Percentiles rank a stretch among this genome's conserved stretches.
These are phyloP conservation scores for Rubia peregrina DNA, from an alignment of 305 asterid species.

Conservation along the genomic window DNA sequence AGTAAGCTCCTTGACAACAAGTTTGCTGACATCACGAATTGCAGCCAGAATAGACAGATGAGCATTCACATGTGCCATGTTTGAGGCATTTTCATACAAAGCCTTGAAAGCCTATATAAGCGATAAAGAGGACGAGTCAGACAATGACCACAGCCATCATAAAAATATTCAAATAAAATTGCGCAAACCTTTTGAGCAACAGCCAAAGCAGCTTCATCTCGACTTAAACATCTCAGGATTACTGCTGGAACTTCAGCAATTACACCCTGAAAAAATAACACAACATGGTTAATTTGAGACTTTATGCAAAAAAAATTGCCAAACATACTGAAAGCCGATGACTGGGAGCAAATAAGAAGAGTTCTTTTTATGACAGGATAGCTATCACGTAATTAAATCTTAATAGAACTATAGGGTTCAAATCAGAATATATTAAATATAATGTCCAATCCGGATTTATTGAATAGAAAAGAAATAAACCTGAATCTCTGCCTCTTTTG, in stretches of 20 bases:
- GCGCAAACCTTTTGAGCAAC: constrained; percentile 82
- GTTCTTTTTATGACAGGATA: not conserved
- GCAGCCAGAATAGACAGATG: constrained; percentile 82
- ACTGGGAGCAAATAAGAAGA: not conserved
- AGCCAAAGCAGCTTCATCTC: constrained; percentile 97
- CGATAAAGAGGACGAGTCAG: constrained; percentile 15
- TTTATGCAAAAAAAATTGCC: not conserved
- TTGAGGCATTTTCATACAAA: constrained; percentile 78
- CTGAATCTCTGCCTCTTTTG: constrained; percentile 78
- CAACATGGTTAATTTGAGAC: too few relatives aligned
- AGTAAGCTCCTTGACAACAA: constrained; percentile 95
- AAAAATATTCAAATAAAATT: constrained; percentile 14
- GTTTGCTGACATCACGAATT: constrained; percentile 97
- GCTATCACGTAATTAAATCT: not conserved
- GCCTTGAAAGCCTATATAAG: constrained; percentile 76
- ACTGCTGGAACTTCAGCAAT: constrained; percentile 92
- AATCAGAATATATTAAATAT: not conserved
- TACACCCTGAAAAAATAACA: constrained; percentile 45
- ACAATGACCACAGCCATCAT: constrained; percentile 11
- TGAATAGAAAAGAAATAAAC: constrained; percentile 24
- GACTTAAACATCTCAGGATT: constrained; percentile 77
- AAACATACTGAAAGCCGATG: not conserved
- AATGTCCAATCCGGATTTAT: not conserved
- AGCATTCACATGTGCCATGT: constrained; percentile 58
- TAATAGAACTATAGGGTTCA: not conserved